Evolutionary conservation across 148 eudicot genomes (phyloP).

Genomic region (Bassia scoparia): DNA sequence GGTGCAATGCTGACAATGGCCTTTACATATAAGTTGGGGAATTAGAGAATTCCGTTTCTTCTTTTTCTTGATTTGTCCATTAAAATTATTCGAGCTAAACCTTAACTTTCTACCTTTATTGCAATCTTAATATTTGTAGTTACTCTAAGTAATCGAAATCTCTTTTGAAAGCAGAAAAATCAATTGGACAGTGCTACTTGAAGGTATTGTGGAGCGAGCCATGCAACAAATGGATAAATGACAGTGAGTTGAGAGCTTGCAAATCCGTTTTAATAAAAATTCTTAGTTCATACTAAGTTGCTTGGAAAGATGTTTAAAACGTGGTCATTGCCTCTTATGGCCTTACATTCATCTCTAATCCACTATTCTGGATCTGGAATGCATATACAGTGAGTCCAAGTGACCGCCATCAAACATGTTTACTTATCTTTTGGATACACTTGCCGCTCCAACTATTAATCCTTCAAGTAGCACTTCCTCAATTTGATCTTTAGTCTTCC

Average conservation of each 20-base stretch:
- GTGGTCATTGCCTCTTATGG: slow-evolving; percentile 38
- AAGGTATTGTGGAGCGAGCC: slow-evolving; percentile 51
- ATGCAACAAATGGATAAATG: slow-evolving; percentile 40
- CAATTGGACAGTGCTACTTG: slow-evolving; percentile 39
- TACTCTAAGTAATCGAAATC: neutral
- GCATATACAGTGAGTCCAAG: slow-evolving; percentile 8
- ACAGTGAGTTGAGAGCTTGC: slow-evolving; percentile 50
- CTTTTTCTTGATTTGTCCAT: too few species aligned
- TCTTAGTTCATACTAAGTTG: slow-evolving; percentile 42
- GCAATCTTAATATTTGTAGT: neutral
- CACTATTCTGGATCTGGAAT: neutral
- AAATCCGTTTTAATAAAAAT: slow-evolving; percentile 56
- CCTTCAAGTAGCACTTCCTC: too few species aligned
- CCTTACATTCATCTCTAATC: neutral
- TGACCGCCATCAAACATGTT: neutral
- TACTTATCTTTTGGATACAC: neutral
- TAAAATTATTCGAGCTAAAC: neutral
- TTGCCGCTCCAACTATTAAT: too few species aligned
- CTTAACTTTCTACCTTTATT: neutral
- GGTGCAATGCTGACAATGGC: too few species aligned
- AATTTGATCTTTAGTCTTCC: too few species aligned
- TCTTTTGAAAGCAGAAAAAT: slow-evolving; percentile 37
- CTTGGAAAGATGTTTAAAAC: slow-evolving; percentile 47
- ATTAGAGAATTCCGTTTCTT: too few species aligned
- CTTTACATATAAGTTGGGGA: too few species aligned